phyloP scores from a whole-genome alignment of 345 rosid genomes.

The Citrus inodora region DNA sequence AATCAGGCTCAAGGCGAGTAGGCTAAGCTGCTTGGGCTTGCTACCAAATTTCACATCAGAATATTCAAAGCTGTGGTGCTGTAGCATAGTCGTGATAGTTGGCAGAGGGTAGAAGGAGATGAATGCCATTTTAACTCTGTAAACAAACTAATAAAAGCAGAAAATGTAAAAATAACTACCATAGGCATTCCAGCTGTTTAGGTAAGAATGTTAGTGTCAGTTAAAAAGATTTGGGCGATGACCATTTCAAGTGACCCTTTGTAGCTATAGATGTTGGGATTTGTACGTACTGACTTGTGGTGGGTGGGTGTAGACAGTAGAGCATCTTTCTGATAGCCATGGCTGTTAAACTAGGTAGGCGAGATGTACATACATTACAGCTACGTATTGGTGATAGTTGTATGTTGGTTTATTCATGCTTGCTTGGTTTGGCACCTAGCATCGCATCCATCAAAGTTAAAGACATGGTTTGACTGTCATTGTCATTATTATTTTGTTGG shows the following conservation, averaged over 20 bases:
- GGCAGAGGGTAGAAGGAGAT: slow-evolving; percentile 15
- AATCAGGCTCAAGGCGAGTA: slow-evolving; percentile 42
- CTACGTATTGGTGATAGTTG: slow-evolving; percentile 16
- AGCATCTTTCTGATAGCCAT: slow-evolving; percentile 1
- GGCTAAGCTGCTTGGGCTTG: slow-evolving; percentile 17
- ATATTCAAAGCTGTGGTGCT: slow-evolving; percentile 7
- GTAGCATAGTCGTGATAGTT: slow-evolving; percentile 13
- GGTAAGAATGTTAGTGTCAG: slow-evolving; percentile 16
- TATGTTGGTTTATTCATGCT: slow-evolving; percentile 15
- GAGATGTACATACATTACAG: slow-evolving; percentile 28
- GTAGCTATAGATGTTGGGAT: slow-evolving; percentile 14
- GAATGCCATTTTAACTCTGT: slow-evolving; percentile 29
- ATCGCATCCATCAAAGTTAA: slow-evolving; percentile 9
- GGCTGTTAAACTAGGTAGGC: slow-evolving; percentile 16
- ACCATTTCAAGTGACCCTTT: slow-evolving; percentile 8
- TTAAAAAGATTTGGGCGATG: slow-evolving; percentile 7
- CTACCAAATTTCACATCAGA: background rate
- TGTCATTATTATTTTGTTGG: background rate
- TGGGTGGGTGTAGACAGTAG: background rate
- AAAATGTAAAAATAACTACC: slow-evolving; percentile 34
- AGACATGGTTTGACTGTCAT: background rate
- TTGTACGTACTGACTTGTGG: slow-evolving; percentile 9
- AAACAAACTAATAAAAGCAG: slow-evolving; percentile 29
- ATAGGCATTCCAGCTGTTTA: slow-evolving; percentile 18
- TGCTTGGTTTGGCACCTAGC: background rate